These are phyloP conservation scores for Rubroshorea leprosula DNA, from an alignment of 345 rosid genomes.

Conservation along the genomic window DNA sequence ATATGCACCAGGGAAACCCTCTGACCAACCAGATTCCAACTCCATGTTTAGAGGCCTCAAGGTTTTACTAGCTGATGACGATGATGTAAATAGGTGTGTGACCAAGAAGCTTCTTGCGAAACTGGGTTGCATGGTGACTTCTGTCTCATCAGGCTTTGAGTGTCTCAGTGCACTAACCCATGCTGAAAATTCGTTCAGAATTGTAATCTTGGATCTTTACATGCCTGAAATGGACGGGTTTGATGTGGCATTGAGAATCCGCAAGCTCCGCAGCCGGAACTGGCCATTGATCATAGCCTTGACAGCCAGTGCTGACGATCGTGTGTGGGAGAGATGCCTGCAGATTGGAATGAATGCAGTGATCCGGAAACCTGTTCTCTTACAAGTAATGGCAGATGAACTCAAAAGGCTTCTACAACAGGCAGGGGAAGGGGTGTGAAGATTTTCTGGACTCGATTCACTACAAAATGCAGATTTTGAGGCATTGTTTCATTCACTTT, in stretches of 20 bases:
- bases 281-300: slow-evolving; percentile 87
- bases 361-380: slow-evolving; percentile 80
- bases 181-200: slow-evolving; percentile 48
- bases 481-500: background rate
- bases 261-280: slow-evolving; percentile 63
- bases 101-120: slow-evolving; percentile 76
- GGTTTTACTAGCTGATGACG: slow-evolving; percentile 66
- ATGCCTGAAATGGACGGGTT: slow-evolving; percentile 95
- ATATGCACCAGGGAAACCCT: slow-evolving; percentile 26
- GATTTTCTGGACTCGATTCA: background rate
- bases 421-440: slow-evolving; percentile 47
- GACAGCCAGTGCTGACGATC: slow-evolving; percentile 84
- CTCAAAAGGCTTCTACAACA: slow-evolving; percentile 63
- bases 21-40: slow-evolving; percentile 45
- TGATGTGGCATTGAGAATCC: slow-evolving; percentile 79
- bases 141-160: slow-evolving; percentile 84
- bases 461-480: background rate
- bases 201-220: slow-evolving; percentile 76
- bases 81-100: slow-evolving; percentile 64
- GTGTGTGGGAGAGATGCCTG: slow-evolving; percentile 63
- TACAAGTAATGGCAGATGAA: slow-evolving; percentile 76
- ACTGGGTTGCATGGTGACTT: slow-evolving; percentile 78
- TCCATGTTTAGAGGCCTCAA: slow-evolving; percentile 64
- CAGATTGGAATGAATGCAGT: slow-evolving; percentile 85
- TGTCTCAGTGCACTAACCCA: slow-evolving; percentile 63